These are phyloP conservation scores for Suillus paluster DNA, from an alignment of 768 basidiomycete genomes.

Conservation along the genomic window DNA sequence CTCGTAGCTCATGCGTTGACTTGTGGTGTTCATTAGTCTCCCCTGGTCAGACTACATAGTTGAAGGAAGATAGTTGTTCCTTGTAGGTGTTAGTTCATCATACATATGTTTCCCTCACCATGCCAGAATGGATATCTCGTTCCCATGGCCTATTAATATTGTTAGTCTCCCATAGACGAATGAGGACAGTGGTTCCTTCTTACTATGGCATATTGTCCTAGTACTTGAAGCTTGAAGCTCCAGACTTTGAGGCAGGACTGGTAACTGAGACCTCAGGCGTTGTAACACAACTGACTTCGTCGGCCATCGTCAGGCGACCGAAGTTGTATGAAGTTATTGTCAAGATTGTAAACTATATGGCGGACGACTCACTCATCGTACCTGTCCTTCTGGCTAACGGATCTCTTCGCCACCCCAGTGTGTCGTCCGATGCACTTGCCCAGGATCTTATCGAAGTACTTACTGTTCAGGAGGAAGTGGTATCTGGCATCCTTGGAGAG, in stretches of 20 bases:
- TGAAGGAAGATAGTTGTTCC: too few relatives aligned
- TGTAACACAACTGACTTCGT: neutral
- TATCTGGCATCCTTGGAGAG: conserved; percentile 58
- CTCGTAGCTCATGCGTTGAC: too few relatives aligned
- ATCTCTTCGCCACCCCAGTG: conserved; percentile 64
- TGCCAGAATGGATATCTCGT: neutral
- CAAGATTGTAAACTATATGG: conserved; percentile 37
- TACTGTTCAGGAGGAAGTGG: conserved; percentile 50
- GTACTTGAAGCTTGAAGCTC: conserved; percentile 6
- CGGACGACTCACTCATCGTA: conserved; percentile 51
- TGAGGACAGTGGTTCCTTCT: too few relatives aligned
- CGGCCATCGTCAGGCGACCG: neutral
- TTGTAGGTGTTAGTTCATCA: too few relatives aligned
- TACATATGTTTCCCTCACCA: neutral
- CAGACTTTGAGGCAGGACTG: neutral
- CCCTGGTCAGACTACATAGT: too few relatives aligned
- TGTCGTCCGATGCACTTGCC: conserved; percentile 55
- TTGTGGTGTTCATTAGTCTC: too few relatives aligned
- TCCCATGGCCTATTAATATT: conserved; percentile 1
- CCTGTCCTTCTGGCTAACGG: conserved; percentile 64
- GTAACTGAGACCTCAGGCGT: neutral
- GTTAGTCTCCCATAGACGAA: too few relatives aligned
- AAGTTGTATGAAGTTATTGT: neutral
- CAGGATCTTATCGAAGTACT: conserved; percentile 64
- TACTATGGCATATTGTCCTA: neutral